Percentiles rank a stretch among this genome's conserved stretches.
These are phyloP conservation scores for Dictyostelium discoideum DNA, from an alignment of 78 protist genomes.

Conservation along the genomic window dicty_2.7 NC_007091.3:51001-51500, in stretches of 20 bases:
- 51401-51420: too few relatives aligned
- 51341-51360: slow-evolving; percentile 56
- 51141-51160: not conserved
- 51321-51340: slow-evolving; percentile 67
- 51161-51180: too few relatives aligned
- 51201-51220: too few relatives aligned
- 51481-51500: slow-evolving; percentile 27
- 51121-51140: slow-evolving; percentile 45
- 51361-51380: not conserved
- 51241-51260: slow-evolving; percentile 27
- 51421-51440: too few relatives aligned
- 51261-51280: slow-evolving; percentile 1
- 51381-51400: not conserved
- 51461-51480: slow-evolving; percentile 73
- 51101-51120: slow-evolving; percentile 50
- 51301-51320: slow-evolving; percentile 34
- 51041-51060: slow-evolving; percentile 9
- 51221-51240: slow-evolving; percentile 44
- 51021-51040: slow-evolving; percentile 38
- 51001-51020: slow-evolving; percentile 47
- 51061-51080: slow-evolving; percentile 32
- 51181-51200: not conserved
- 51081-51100: slow-evolving; percentile 26
- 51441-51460: not conserved
- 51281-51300: slow-evolving; percentile 20